Conservation (phyloP, 2,329 filamentous ascomycete species). For the Huntiella omanensis region DNA sequence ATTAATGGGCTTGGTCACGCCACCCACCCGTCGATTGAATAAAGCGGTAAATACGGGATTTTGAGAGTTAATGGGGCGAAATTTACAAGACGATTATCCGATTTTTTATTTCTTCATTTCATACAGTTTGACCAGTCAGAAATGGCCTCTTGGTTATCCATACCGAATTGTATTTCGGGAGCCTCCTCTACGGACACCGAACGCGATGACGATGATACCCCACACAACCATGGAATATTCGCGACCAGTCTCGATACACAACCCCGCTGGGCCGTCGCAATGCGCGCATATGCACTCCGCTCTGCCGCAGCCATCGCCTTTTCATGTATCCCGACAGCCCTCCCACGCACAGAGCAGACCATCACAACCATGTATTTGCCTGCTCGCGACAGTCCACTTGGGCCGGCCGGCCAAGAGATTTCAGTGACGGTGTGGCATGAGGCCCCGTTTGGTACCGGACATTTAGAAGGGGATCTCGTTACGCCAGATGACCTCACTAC, state of each 20-base stretch:
- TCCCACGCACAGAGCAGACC: slow-evolving; percentile 1
- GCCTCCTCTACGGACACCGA: not conserved
- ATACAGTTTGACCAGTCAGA: not conserved
- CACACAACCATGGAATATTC: slow-evolving; percentile 18
- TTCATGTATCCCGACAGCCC: slow-evolving; percentile 10
- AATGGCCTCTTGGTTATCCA: slow-evolving; percentile 2
- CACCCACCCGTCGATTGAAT: no score
- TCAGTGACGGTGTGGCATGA: no score
- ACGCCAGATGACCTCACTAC: no score
- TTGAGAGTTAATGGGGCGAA: no score
- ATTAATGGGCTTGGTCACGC: no score
- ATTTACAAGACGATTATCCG: no score
- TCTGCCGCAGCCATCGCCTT: slow-evolving; percentile 26
- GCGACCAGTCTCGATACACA: slow-evolving; percentile 25
- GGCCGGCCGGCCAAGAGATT: no score
- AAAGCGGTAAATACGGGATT: no score
- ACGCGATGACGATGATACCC: not conserved
- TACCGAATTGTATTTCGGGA: not conserved
- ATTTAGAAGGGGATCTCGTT: no score
- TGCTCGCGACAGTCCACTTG: no score
- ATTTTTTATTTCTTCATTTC: not conserved
- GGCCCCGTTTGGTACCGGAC: no score
- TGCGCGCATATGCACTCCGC: slow-evolving; percentile 25
- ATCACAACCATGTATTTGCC: slow-evolving; percentile 18
- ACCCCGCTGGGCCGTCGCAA: slow-evolving; percentile 25